Base-by-base conservation (phyloP, 2,329 filamentous ascomycete genomes). In the Sarocladiaceae sp. region DNA sequence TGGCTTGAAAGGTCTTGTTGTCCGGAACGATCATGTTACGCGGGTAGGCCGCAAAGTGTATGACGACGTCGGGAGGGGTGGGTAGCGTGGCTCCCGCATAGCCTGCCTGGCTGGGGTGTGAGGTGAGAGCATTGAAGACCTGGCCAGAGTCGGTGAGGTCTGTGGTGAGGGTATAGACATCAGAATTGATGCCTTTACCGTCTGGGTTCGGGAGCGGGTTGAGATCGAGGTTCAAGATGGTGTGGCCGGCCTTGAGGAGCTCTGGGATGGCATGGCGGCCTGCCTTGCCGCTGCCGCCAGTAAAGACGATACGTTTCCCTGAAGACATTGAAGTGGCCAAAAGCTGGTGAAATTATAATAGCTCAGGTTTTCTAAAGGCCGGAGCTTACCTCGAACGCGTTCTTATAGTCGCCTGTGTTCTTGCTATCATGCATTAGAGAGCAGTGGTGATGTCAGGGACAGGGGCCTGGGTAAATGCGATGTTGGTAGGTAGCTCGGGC, bases 11-110 rank as follows among this genome's bases (percentile, higher is more conserved):
- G 43, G 68, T 73, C 53, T 80, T 74, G 43, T 73, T 76, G 54
- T 83, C 78, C 0, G 77, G 76, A 0, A 79, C 76, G 2, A 82
- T 65, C 69, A 82, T 72, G 52, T 79, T 78, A 20, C 78, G 67
- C 0, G 79, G 72, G 50, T 74, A 76, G 0, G 75, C 78, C 12
- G 70, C 75, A 43, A 82, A 76, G 56, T 83, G 79, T 42, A 83
- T 78, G 43, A 83, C 73, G 1, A 73, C 78, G 53, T 82, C 77
- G 0, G 79, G 78, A 0, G 66, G 64, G 1, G 59, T 55, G 15
- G 66, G 69, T 3, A 62, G 59, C 34, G 63, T 46, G 42, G 58
- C 56, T 54, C 64, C 34, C 11, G 34, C 34, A 24, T 39, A 26
- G 3, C 34, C 34, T 16, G 52, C 61, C 48, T 58, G 59, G 43